phyloP scores from a whole-genome alignment of 169 alveolate species.

The Theileria sp. region DNA sequence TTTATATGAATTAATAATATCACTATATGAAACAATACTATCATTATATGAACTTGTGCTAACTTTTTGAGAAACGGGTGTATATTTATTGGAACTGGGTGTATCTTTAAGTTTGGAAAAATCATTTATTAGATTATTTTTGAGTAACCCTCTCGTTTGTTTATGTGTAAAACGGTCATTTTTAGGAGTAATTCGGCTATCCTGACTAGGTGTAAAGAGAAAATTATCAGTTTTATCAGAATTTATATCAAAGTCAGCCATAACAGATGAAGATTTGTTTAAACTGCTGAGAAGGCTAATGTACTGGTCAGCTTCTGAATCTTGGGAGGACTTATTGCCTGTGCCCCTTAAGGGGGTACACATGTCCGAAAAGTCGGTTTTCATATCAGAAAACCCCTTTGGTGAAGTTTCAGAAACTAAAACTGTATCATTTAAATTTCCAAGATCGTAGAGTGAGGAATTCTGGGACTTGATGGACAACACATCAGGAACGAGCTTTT shows the following conservation, averaged over 20 bases:
- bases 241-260: not conserved
- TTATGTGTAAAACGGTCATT: not conserved
- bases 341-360: not conserved
- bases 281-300: not conserved
- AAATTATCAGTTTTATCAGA: not conserved
- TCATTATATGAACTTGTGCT: not conserved
- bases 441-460: not conserved
- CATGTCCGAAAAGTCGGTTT: not conserved
- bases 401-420: not conserved
- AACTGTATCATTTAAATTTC: not conserved
- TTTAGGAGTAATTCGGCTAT: not conserved
- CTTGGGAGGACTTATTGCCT: not conserved
- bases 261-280: not conserved
- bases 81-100: not conserved
- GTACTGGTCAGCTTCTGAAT: not conserved
- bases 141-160: not conserved
- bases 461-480: not conserved
- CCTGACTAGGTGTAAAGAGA: not conserved
- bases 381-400: not conserved
- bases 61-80: not conserved
- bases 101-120: not conserved
- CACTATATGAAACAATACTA: not conserved
- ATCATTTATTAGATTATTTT: not conserved
- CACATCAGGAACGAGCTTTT: not conserved
- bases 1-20: not conserved